A percentile compares a stretch with the other conserved stretches of the same genome.
These are phyloP conservation scores for Gossypium davidsonii DNA, from an alignment of 441 rosid species.

Conservation along the genomic window DNA sequence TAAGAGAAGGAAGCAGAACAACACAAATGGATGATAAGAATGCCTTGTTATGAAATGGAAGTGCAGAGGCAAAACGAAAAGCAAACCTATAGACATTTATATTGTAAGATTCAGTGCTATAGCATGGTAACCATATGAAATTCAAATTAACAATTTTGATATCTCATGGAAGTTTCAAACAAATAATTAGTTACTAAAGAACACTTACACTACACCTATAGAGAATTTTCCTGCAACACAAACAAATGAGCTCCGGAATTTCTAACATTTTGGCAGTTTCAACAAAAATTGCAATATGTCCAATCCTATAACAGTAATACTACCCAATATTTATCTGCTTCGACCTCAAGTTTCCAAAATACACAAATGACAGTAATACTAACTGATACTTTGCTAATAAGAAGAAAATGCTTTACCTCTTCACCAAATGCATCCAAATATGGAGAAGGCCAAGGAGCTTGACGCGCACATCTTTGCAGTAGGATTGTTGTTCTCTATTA, in stretches of 20 bases:
- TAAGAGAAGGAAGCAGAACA: background rate
- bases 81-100: background rate
- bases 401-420: slow-evolving; percentile 52
- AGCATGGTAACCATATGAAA: background rate
- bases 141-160: background rate
- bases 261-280: background rate
- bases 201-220: background rate
- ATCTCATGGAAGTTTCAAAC: background rate
- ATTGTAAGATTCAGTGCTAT: background rate
- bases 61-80: background rate
- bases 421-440: slow-evolving; percentile 96
- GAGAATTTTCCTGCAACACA: background rate
- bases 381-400: background rate
- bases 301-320: background rate
- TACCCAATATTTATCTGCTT: background rate
- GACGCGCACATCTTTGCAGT: slow-evolving; percentile 85
- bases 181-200: background rate
- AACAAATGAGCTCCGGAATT: background rate
- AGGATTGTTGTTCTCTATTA: slow-evolving; percentile 75
- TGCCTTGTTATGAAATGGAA: background rate
- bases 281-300: background rate
- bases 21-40: background rate
- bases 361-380: background rate
- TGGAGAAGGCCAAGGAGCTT: slow-evolving; percentile 93
- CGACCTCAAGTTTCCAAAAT: background rate